Conservation (phyloP, 129 eudicot species). For the Flaveria trinervia region DNA sequence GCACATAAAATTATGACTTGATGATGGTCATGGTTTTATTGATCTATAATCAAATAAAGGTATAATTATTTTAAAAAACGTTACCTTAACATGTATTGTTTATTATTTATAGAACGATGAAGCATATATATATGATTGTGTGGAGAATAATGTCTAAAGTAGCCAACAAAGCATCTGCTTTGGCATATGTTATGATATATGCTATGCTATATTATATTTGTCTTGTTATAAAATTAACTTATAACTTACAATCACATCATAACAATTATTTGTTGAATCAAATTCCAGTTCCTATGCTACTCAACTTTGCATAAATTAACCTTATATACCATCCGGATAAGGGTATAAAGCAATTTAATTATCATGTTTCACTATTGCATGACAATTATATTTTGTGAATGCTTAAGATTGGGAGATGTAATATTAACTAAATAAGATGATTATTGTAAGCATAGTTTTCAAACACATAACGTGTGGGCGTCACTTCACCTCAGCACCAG, state of each 20-base stretch:
- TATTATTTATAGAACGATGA: slow-evolving; percentile 23
- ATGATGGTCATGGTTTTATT: background rate
- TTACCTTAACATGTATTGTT: background rate
- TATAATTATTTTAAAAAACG: background rate
- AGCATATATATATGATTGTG: slow-evolving; percentile 23
- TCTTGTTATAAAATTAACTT: slow-evolving; percentile 14
- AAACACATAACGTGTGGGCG: background rate
- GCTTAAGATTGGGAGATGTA: background rate
- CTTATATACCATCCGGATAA: slow-evolving; percentile 20
- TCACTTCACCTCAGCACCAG: background rate
- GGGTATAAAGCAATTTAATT: slow-evolving; percentile 7
- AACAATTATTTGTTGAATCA: slow-evolving; percentile 26
- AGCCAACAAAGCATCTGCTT: slow-evolving; percentile 45
- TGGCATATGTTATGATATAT: slow-evolving; percentile 39
- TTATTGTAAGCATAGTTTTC: background rate
- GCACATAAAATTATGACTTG: background rate
- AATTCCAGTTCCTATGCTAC: slow-evolving; percentile 30
- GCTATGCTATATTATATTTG: slow-evolving; percentile 24
- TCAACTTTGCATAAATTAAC: slow-evolving; percentile 25
- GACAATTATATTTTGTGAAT: slow-evolving; percentile 11
- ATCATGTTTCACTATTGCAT: background rate
- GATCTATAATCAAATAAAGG: slow-evolving; percentile 1
- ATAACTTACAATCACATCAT: background rate
- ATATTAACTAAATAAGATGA: background rate
- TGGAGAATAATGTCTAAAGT: slow-evolving; percentile 38